Percentiles rank a stretch among this genome's conserved stretches.
Evolutionary conservation across 2,329 filamentous ascomycete species (phyloP).

Genomic region (Acrocalymma vagum): DNA sequence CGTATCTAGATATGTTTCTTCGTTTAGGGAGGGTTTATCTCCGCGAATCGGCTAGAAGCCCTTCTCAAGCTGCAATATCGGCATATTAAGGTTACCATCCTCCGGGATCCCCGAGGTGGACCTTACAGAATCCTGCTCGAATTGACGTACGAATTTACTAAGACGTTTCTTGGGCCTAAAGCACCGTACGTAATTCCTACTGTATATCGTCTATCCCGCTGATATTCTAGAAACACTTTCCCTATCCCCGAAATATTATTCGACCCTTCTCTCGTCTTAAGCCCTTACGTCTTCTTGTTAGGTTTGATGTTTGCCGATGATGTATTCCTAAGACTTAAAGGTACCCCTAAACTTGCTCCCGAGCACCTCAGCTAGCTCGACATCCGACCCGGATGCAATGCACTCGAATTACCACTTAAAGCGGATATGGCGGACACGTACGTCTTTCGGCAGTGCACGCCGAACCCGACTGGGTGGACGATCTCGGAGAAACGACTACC

Average conservation of each 20-base stretch:
- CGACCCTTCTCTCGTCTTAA: slow-evolving; percentile 4
- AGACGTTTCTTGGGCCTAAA: slow-evolving; percentile 5
- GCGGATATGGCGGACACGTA: slow-evolving; percentile 1
- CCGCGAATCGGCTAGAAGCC: slow-evolving; percentile 1
- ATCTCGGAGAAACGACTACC: slow-evolving; percentile 1
- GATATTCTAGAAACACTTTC: slow-evolving; percentile 1
- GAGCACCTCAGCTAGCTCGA: background rate
- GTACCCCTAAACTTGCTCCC: background rate
- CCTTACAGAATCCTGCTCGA: slow-evolving; percentile 3
- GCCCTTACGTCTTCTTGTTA: slow-evolving; percentile 1
- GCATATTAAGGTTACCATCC: slow-evolving; percentile 2
- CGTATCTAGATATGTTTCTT: slow-evolving; percentile 5
- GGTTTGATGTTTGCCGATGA: slow-evolving; percentile 6
- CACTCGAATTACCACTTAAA: slow-evolving; percentile 1
- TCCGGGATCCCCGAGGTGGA: background rate
- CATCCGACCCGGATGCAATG: slow-evolving; percentile 1
- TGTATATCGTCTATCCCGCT: slow-evolving; percentile 4
- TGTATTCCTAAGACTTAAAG: slow-evolving; percentile 6
- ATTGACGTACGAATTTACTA: slow-evolving; percentile 5
- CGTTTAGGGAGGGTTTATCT: slow-evolving; percentile 5
- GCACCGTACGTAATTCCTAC: background rate
- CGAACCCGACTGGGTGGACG: background rate
- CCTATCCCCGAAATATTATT: slow-evolving; percentile 2
- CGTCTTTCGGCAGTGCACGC: background rate
- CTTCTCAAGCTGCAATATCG: slow-evolving; percentile 4